Base-by-base conservation (phyloP, 2,329 filamentous ascomycete genomes). In the Colletotrichum plurivorum region DNA sequence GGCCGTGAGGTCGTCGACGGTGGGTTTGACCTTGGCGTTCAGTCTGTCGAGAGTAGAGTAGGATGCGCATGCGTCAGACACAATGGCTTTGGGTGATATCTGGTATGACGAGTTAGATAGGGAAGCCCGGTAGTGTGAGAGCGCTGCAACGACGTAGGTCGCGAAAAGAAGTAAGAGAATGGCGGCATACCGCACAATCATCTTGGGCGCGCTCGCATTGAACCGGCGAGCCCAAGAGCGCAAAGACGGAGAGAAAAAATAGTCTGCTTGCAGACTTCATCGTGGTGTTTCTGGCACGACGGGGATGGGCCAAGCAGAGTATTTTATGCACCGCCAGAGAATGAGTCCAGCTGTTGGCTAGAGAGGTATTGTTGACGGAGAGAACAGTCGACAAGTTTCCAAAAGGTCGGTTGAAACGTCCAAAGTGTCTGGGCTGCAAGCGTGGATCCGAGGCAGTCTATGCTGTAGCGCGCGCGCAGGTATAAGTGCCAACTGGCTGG, bases 41-140 rank as follows among this genome's bases (percentile, higher is more conserved):
- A 99, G 86, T 48, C 86, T 84, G 78, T 99, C 95, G 80, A 99
- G 92, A 45, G 94, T 94, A 64, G 92, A 91, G 82, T 97, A 99
- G 64, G 95, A 97, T 71, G 94, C 94, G 83, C 96, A 98, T 56
- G 96, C 94, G 80, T 99, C 96, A 51, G 93, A 93, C 45, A 99
- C 94, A 76, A 96, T 97, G 70, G 94, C 89, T 73, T 92, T 91
- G 18, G 95, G 94, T 49, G 96, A 94, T 75, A 97, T 93, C 94
- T 97, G 85, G 71, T 76, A 75, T 52, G 72, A 67, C 65, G 71
- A 71, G 77, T 87, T 81, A 87, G 83, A 80, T 68, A 75, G n/a
- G 55, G 72, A 54, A n/a, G 74, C 73, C 53, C 72, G 72, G 67
- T 69, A 71, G 39, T 72, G 46, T 41, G 69, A 59, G 59, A 70